Conservation (phyloP, 805 yeast species). For the Saccharomycopsis fodiens region DNA sequence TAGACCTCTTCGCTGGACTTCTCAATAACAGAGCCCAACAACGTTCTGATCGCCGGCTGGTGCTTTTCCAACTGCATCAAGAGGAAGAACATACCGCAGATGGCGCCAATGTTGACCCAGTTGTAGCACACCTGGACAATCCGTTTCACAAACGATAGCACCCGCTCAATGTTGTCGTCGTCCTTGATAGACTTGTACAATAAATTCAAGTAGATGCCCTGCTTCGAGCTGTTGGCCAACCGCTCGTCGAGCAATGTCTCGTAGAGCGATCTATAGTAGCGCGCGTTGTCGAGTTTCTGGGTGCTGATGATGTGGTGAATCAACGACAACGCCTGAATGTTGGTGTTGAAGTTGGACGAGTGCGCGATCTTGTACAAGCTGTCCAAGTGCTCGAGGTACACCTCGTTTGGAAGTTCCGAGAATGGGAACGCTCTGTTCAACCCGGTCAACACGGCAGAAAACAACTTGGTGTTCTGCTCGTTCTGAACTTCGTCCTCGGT, state of each 20-base stretch:
- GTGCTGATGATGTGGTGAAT: slow-evolving; percentile 70
- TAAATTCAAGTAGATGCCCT: slow-evolving; percentile 83
- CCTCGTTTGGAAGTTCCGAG: slow-evolving; percentile 62
- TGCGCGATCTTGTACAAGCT: slow-evolving; percentile 87
- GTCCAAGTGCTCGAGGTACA: slow-evolving; percentile 69
- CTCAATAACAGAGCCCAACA: slow-evolving; percentile 46
- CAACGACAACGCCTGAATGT: slow-evolving; percentile 84
- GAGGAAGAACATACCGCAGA: slow-evolving; percentile 74
- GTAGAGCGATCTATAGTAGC: slow-evolving; percentile 83
- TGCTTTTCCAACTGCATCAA: slow-evolving; percentile 59
- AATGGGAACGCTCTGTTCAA: slow-evolving; percentile 95
- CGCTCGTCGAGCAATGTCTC: slow-evolving; percentile 85
- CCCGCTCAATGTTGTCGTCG: slow-evolving; percentile 57
- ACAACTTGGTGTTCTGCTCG: slow-evolving; percentile 77
- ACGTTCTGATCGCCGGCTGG: slow-evolving; percentile 58
- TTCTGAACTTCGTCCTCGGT: slow-evolving; percentile 57
- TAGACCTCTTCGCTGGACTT: slow-evolving; percentile 31
- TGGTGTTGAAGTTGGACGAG: slow-evolving; percentile 87
- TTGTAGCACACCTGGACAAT: slow-evolving; percentile 75
- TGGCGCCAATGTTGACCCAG: slow-evolving; percentile 85
- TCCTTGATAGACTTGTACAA: slow-evolving; percentile 74
- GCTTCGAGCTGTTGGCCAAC: slow-evolving; percentile 79
- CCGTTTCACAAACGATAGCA: slow-evolving; percentile 86
- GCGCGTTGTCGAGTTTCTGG: slow-evolving; percentile 49
- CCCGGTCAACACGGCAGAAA: slow-evolving; percentile 89